Conservation (phyloP, 305 asterid genomes). For the Ruellia speciosa region DNA sequence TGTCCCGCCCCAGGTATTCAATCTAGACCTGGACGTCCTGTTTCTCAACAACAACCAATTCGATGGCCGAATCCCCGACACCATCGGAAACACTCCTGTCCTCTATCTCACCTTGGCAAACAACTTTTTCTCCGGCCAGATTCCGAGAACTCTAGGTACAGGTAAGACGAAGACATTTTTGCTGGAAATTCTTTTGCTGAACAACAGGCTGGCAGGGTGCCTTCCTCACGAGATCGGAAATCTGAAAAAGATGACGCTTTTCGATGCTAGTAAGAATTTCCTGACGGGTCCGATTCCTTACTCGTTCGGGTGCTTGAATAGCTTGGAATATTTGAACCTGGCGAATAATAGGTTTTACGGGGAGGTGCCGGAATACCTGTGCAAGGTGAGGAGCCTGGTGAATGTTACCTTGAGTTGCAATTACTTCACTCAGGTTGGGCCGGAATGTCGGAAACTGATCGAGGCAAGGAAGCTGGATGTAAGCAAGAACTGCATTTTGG, state of each 20-base stretch:
- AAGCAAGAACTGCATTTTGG: slow-evolving; percentile 48
- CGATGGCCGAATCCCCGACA: neutral
- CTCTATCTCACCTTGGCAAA: neutral
- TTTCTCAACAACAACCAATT: neutral
- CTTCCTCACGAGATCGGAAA: neutral
- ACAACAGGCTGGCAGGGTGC: neutral
- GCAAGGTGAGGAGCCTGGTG: neutral
- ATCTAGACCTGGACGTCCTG: neutral
- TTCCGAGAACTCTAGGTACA: neutral
- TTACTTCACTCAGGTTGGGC: slow-evolving; percentile 42
- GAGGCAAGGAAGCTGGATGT: slow-evolving; percentile 31
- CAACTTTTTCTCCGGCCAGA: neutral
- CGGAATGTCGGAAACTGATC: slow-evolving; percentile 46
- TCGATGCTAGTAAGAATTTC: neutral
- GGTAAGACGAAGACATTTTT: neutral
- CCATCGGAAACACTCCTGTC: neutral
- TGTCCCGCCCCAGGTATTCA: neutral
- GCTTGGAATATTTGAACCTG: neutral
- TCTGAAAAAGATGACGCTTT: neutral
- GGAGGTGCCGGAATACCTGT: neutral
- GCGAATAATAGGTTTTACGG: neutral
- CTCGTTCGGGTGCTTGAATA: neutral
- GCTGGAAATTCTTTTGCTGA: neutral
- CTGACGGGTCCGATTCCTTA: neutral
- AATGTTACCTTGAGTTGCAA: neutral